phyloP scores from a whole-genome alignment of 2,329 filamentous ascomycete genomes.

The Fusarium napiforme region DNA sequence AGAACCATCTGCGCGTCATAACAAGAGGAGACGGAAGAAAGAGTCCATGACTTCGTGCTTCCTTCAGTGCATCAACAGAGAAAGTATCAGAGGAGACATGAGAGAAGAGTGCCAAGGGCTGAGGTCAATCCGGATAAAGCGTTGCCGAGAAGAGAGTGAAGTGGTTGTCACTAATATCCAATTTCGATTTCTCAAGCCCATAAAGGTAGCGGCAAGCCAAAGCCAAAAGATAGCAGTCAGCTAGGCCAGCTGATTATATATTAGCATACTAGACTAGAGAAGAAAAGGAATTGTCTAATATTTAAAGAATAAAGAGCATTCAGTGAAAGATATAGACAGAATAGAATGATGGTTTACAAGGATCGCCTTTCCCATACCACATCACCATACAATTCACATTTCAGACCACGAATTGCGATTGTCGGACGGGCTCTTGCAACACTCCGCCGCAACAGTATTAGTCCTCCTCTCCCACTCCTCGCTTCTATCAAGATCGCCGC shows the following conservation, averaged over 20 bases:
- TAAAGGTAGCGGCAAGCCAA: slow-evolving; percentile 27
- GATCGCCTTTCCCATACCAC: slow-evolving; percentile 21
- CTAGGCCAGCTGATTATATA: slow-evolving; percentile 2
- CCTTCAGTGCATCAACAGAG: too few species aligned
- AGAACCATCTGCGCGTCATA: not conserved
- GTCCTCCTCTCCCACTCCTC: not conserved
- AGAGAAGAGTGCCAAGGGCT: slow-evolving; percentile 15
- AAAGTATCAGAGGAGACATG: not conserved
- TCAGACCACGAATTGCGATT: slow-evolving; percentile 26
- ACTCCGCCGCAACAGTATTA: slow-evolving; percentile 23
- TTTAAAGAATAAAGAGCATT: not conserved
- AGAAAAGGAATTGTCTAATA: not conserved
- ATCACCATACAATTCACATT: slow-evolving; percentile 17
- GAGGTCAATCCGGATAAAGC: slow-evolving; percentile 27
- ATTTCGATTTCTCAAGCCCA: slow-evolving; percentile 34
- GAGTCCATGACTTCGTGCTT: not conserved
- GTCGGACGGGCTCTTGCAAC: slow-evolving; percentile 22
- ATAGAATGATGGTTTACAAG: slow-evolving; percentile 5
- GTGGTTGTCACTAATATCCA: slow-evolving; percentile 19
- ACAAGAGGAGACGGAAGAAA: not conserved
- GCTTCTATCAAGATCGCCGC: slow-evolving; percentile 33
- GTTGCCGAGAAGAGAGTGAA: slow-evolving; percentile 29
- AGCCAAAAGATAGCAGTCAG: slow-evolving; percentile 8
- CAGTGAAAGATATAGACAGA: too few species aligned
- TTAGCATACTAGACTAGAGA: not conserved